phyloP scores from a whole-genome alignment of 1,284 basidiomycete species.

The Trichosporon sp. region DNA sequence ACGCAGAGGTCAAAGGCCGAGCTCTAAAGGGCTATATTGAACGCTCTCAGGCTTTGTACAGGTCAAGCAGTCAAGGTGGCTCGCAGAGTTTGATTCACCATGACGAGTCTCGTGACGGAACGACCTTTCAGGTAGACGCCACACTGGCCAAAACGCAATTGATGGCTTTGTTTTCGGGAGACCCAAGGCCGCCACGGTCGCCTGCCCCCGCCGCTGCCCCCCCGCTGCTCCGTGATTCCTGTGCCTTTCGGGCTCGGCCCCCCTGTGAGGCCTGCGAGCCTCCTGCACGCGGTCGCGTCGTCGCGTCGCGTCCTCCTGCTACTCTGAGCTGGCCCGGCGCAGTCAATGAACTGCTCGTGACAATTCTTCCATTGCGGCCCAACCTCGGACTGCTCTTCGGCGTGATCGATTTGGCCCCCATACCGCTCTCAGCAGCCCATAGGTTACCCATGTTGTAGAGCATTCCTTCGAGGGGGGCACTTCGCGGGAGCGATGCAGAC shows the following conservation, averaged over 20 bases:
- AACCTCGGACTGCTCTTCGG: no score
- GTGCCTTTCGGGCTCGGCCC: no score
- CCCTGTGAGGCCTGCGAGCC: not conserved
- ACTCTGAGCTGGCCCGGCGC: no score
- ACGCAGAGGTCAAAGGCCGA: no score
- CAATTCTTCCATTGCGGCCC: no score
- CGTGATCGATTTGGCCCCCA: no score
- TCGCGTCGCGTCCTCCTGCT: not conserved
- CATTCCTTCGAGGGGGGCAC: no score
- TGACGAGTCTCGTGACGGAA: not conserved
- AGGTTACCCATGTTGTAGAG: no score
- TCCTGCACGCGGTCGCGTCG: not conserved
- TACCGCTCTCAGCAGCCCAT: no score
- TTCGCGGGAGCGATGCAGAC: no score
- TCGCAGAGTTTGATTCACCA: not conserved
- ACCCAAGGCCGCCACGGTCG: not conserved
- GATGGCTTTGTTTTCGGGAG: not conserved
- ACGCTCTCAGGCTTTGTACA: not conserved
- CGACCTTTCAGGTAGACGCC: not conserved
- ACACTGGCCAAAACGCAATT: not conserved
- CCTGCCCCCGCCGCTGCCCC: not conserved
- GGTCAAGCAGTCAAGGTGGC: not conserved
- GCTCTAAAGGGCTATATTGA: not conserved
- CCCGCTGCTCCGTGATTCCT: no score
- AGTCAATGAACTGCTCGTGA: not conserved